A percentile compares a stretch with the other conserved stretches of the same genome.
These are phyloP conservation scores for Brassica balearica DNA, from an alignment of 441 rosid genomes.

Conservation along the genomic window DNA sequence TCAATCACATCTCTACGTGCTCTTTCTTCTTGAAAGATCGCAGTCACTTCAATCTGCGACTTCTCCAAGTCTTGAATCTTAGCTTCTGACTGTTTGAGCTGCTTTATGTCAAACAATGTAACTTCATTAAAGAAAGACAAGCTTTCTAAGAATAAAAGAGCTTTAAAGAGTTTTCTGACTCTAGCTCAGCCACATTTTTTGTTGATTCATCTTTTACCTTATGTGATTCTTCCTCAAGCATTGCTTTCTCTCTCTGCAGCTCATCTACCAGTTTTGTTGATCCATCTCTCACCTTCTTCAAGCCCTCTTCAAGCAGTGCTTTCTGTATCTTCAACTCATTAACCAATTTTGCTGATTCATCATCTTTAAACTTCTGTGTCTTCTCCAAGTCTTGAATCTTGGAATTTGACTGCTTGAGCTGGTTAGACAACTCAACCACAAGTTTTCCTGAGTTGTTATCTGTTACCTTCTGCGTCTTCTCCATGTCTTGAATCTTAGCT, in stretches of 20 bases:
- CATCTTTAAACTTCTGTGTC: constrained; percentile 15
- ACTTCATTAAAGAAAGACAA: not conserved
- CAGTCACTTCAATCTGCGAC: constrained; percentile 15
- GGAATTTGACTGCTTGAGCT: constrained; percentile 39
- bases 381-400: constrained; percentile 42
- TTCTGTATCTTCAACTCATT: constrained; percentile 39
- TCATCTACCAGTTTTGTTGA: constrained; percentile 12
- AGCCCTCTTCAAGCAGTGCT: constrained; percentile 1
- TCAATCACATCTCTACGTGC: constrained; percentile 30
- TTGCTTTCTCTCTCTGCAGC: constrained; percentile 40
- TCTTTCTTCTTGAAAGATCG: constrained; percentile 42
- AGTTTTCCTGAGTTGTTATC: constrained; percentile 1
- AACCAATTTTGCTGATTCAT: constrained; percentile 18
- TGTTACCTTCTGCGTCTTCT: constrained; percentile 19
- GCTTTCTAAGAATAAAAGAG: not conserved
- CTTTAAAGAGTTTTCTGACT: constrained; percentile 28
- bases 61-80: constrained; percentile 39
- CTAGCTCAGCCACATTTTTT: constrained; percentile 29
- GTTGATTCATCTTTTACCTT: constrained; percentile 12
- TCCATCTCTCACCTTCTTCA: constrained; percentile 21
- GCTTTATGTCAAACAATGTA: not conserved
- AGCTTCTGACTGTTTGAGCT: constrained; percentile 41
- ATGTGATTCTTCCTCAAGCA: constrained; percentile 10
- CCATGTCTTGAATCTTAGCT: constrained; percentile 36
- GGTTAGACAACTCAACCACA: constrained; percentile 30